Conservation (phyloP, 805 yeast species). For the Candida ponderosae region DNA sequence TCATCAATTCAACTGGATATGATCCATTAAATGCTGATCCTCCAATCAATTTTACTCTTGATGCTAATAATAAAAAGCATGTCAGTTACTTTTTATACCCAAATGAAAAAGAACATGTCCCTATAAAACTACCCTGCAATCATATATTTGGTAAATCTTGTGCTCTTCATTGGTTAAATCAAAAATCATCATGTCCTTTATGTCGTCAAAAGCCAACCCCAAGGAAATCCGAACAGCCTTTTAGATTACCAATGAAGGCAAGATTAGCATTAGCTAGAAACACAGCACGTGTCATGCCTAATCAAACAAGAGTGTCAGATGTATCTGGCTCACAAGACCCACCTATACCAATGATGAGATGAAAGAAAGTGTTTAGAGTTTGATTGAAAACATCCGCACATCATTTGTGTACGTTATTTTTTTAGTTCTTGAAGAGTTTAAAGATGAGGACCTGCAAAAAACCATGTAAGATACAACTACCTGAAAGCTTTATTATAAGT, state of each 20-base stretch:
- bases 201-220: constrained; percentile 31
- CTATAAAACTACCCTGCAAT: constrained; percentile 74
- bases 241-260: background rate
- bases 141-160: constrained; percentile 84
- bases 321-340: constrained; percentile 3
- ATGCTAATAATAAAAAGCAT: constrained; percentile 7
- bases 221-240: background rate
- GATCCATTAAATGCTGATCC: constrained; percentile 9
- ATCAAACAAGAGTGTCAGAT: no score
- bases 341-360: constrained; percentile 7
- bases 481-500: background rate
- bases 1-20: constrained; percentile 1
- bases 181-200: constrained; percentile 73
- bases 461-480: background rate
- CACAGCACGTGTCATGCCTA: background rate
- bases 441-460: background rate
- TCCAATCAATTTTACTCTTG: constrained; percentile 9
- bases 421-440: background rate
- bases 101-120: constrained; percentile 37
- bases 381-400: constrained; percentile 11
- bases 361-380: constrained; percentile 11
- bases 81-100: background rate
- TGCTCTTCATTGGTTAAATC: constrained; percentile 71
- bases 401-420: constrained; percentile 1
- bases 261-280: constrained; percentile 11